phyloP scores from a whole-genome alignment of 2,329 filamentous ascomycete species.

The Ceratocystis cacaofunesta region DNA sequence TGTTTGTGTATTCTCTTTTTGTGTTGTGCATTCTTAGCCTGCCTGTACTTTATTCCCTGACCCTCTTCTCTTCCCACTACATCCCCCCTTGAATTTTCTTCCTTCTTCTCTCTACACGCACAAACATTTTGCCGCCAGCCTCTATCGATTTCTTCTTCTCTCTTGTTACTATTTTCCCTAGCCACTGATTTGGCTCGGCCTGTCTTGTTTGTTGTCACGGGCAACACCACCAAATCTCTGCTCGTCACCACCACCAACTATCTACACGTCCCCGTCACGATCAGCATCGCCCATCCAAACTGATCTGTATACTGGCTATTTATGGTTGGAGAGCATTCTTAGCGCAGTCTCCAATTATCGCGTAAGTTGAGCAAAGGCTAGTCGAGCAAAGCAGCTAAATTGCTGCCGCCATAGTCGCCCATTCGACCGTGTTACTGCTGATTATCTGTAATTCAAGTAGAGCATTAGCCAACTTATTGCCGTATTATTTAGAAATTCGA shows the following conservation, averaged over 20 bases:
- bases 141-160: background rate
- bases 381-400: background rate
- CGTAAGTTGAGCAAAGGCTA: background rate
- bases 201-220: slow-evolving; percentile 8
- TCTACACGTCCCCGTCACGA: background rate
- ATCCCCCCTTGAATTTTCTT: slow-evolving; percentile 2
- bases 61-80: slow-evolving; percentile 7
- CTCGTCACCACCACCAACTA: background rate
- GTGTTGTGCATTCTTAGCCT: slow-evolving; percentile 11
- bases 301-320: no score
- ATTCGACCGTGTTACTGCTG: no score
- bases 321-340: no score
- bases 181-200: background rate
- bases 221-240: background rate
- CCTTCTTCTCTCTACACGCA: background rate
- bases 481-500: no score
- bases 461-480: no score
- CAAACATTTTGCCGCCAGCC: background rate
- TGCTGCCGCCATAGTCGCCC: background rate
- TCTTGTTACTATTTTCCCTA: background rate
- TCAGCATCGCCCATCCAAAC: background rate
- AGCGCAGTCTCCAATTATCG: background rate
- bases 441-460: no score
- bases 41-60: background rate
- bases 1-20: slow-evolving; percentile 8